Percentiles rank a stretch among this genome's conserved stretches.
Evolutionary conservation across 805 yeast species (phyloP).

Genomic region (Ogataea chonburiensis): DNA sequence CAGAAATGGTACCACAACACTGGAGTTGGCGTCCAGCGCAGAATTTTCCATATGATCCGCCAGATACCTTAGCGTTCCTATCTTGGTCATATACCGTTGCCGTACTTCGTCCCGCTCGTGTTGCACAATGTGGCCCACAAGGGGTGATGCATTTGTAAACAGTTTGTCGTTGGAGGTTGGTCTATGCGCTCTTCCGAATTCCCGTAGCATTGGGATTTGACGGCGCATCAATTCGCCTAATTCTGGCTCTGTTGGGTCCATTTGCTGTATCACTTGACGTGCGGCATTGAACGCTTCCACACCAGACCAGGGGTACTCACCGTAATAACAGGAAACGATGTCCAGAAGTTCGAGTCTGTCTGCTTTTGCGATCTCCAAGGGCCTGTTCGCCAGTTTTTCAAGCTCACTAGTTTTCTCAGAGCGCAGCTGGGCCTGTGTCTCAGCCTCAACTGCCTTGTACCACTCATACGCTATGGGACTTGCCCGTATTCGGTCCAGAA

Average conservation of each 20-base stretch:
- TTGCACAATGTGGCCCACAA: slow-evolving; percentile 9
- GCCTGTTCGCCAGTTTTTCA: not conserved
- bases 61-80: slow-evolving; percentile 16
- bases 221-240: slow-evolving; percentile 1
- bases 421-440: not conserved
- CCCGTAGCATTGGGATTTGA: slow-evolving; percentile 8
- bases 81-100: slow-evolving; percentile 11
- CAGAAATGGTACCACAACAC: slow-evolving; percentile 26
- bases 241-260: slow-evolving; percentile 4
- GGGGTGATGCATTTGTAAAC: not conserved
- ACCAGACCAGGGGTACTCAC: slow-evolving; percentile 12
- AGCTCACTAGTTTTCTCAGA: not conserved
- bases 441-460: not conserved
- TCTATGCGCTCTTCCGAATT: slow-evolving; percentile 10
- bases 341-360: slow-evolving; percentile 2
- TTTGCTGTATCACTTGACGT: not conserved
- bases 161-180: slow-evolving; percentile 5
- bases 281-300: not conserved
- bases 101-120: slow-evolving; percentile 21
- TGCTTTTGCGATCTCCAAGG: not conserved
- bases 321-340: slow-evolving; percentile 1
- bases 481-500: no score
- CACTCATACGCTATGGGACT: no score
- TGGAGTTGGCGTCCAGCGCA: slow-evolving; percentile 27
- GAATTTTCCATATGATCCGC: slow-evolving; percentile 4